Evolutionary conservation across 108 stramenopile genomes (phyloP).

Genomic region (Cyclostephanos invisitatus): DNA sequence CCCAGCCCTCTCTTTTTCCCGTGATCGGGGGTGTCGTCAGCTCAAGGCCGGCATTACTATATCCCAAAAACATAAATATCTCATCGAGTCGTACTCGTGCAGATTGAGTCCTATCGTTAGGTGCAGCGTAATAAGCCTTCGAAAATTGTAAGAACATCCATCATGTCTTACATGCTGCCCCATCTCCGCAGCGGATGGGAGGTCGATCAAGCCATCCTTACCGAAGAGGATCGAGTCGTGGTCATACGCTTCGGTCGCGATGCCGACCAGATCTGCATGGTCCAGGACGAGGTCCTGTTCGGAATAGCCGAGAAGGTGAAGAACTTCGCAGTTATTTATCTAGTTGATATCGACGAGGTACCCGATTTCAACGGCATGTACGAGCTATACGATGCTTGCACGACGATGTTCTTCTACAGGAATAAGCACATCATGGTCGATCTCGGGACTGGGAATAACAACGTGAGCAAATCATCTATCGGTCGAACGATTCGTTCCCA

Average conservation of each 20-base stretch:
- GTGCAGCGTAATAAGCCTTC: too few relatives aligned
- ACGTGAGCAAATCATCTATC: conserved; percentile 34
- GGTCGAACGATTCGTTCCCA: too few relatives aligned
- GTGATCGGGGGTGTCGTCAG: too few relatives aligned
- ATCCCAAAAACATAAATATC: too few relatives aligned
- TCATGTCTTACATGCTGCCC: conserved; percentile 93
- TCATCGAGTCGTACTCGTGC: too few relatives aligned
- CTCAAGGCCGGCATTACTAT: too few relatives aligned
- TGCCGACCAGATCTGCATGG: conserved; percentile 94
- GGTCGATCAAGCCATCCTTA: conserved; percentile 98
- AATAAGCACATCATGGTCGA: conserved; percentile 99
- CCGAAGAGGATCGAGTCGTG: conserved; percentile 98
- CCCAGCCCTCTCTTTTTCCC: too few relatives aligned
- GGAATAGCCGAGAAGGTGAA: conserved; percentile 96
- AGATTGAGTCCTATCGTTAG: too few relatives aligned
- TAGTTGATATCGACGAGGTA: conserved; percentile 98
- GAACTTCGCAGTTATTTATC: conserved; percentile 97
- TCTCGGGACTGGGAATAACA: conserved; percentile 98
- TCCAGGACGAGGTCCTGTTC: conserved; percentile 93
- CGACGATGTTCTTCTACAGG: conserved; percentile 99
- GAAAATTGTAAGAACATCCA: not conserved
- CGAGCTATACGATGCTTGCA: conserved; percentile 97
- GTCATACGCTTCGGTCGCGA: conserved; percentile 99
- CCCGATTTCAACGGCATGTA: conserved; percentile 98
- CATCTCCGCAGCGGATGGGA: conserved; percentile 97